These are phyloP conservation scores for Hortiboletus campestris DNA, from an alignment of 768 basidiomycete species.

Conservation along the genomic window DNA sequence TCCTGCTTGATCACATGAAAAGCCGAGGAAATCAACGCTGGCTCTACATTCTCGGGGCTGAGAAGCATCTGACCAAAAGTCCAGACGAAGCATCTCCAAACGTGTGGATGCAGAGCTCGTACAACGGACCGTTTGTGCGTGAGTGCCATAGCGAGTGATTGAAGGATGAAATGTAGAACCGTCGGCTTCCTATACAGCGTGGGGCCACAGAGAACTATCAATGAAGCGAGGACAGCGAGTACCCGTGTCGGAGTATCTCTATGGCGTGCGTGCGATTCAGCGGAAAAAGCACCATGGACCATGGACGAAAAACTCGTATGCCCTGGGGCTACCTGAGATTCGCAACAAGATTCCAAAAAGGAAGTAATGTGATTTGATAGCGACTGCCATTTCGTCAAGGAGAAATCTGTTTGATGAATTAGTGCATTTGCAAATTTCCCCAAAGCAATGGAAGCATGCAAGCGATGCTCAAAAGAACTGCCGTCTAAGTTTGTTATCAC, in stretches of 20 bases:
- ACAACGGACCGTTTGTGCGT: slow-evolving; percentile 36
- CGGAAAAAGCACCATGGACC: slow-evolving; percentile 29
- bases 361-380: slow-evolving; percentile 27
- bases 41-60: slow-evolving; percentile 15
- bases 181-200: slow-evolving; percentile 41
- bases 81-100: slow-evolving; percentile 61
- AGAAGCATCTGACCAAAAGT: slow-evolving; percentile 44
- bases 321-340: not conserved
- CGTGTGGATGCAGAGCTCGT: slow-evolving; percentile 39
- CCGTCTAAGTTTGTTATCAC: slow-evolving; percentile 16
- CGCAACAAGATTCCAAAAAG: slow-evolving; percentile 24
- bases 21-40: slow-evolving; percentile 33
- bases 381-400: slow-evolving; percentile 25
- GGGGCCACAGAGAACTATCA: slow-evolving; percentile 47
- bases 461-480: slow-evolving; percentile 16
- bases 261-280: slow-evolving; percentile 15
- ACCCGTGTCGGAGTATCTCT: slow-evolving; percentile 43
- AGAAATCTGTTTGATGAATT: slow-evolving; percentile 30
- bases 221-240: slow-evolving; percentile 41
- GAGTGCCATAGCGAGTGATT: slow-evolving; percentile 33
- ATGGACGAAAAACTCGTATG: slow-evolving; percentile 24
- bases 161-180: slow-evolving; percentile 39
- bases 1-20: slow-evolving; percentile 49
- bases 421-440: slow-evolving; percentile 30
- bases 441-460: slow-evolving; percentile 22